Evolutionary conservation across 1,284 basidiomycete genomes (phyloP), one percentile per base, ranked within the genome.

Genomic region (Ustilago trichophora): DNA sequence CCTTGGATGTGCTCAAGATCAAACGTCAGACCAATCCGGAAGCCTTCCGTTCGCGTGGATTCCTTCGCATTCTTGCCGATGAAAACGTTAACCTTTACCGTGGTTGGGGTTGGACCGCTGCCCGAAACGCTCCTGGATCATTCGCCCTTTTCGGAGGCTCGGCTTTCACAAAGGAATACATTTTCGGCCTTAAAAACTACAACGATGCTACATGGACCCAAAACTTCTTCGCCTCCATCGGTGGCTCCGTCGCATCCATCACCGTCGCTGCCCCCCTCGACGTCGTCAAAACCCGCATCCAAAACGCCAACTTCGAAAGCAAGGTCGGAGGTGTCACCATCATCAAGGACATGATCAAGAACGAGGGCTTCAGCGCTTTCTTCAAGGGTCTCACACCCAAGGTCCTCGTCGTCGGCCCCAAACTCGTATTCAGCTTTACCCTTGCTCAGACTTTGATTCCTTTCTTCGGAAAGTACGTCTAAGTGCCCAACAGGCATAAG

Each of bases 61-160:
- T 96, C 75, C 70, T 96, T 55, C 89, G 90, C 50, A 93, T 98
- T 72, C 88, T 98, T 81, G 84, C 89, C 72, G 94, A 98, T 74
- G 96, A 98, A 81, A 93, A 94, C 56, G 78, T 87, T 49, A 89
- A 87, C 11, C 87, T 98, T 32, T 98, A 98, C 84, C 89, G 93
- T 70, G 95, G 95, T 33, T 97, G 93, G 91, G 95, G 94, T 51
- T 98, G 95, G 95, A 98, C 95, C 31, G 91, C 97, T 85, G 94
- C 93, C 1, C 88, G 95, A 54, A 98, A 98, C 81, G 95, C 95
- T 2, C 95, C 95, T 3, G 95, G 95, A 13, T 90, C 88, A 51
- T 98, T 98, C 75, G 93, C 95, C 50, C 67, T 81, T 15, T 98
- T 98, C 80, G 95, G 95, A 81, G 95, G 92, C 38, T 95, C 92